Evolutionary conservation across 768 basidiomycete species (phyloP), one percentile per base, ranked within the genome.

Genomic region (Tylopilus balloui): DNA sequence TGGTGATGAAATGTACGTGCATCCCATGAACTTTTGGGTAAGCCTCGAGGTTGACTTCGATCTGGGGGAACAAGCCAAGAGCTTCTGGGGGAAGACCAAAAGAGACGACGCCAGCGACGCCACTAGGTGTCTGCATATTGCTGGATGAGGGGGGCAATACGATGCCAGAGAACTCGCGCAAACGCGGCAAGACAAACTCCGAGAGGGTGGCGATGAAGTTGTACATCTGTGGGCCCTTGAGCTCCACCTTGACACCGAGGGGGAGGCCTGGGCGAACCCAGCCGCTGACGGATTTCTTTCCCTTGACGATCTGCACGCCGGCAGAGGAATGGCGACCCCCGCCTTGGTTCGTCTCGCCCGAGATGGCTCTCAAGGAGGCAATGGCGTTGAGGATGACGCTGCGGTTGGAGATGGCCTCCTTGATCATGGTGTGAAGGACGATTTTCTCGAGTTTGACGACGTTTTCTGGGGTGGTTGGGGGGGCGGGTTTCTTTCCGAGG

Each of bases 1-100:
- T 92, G 19, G 95, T 97, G 49, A 93, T 77, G 64, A 95, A 93
- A 65, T 94, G 89, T 31, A 99, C 83, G 63, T 97, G 89, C 80
- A 99, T 90, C 17, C 95, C 95, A 60, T 85, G 86, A 39, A 80
- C 65, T 55, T 79, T 80, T 6, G 92, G 91, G 65, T 97, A 99
- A 24, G 88, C 71, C 61, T 97, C 94, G 36, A 87, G 68, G 65
- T 96, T 96, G 67, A 92, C 85, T 71, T 98, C 95, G 48, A 98
- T 87, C 71, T 95, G 90, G 1, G 95, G 95, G 75, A 97, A 99
- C 58, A 94, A 77, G 7, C 78, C 83, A 78, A 99, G 86, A 1
- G 94, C 92, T 4, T 74, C 69, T 1, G 91, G 83, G 0, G 87
- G 81, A 3, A 99, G 75, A 41, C 95, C 95, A 58, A 98, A 85